These are phyloP conservation scores for Arctostaphylos glauca DNA, from an alignment of 148 eudicot species.

Conservation along the genomic window DNA sequence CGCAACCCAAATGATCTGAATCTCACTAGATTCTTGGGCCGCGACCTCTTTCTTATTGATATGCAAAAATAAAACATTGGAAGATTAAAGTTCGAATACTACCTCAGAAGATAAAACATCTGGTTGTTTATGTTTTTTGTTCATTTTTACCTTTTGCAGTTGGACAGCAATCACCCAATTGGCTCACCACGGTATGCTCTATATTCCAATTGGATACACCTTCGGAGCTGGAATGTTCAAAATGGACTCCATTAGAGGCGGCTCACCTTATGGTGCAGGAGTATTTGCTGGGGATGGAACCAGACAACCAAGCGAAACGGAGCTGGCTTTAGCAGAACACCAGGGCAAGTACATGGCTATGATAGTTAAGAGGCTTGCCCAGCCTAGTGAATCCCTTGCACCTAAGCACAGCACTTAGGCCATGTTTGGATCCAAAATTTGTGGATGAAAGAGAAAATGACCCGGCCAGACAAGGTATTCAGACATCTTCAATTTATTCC, in stretches of 20 bases:
- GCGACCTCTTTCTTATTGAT: not conserved
- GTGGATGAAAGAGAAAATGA: not conserved
- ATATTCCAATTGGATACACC: constrained; percentile 70
- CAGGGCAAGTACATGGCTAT: constrained; percentile 78
- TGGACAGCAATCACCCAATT: constrained; percentile 79
- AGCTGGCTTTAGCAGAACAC: constrained; percentile 65
- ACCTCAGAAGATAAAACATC: too few species aligned
- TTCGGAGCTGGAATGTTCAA: constrained; percentile 81
- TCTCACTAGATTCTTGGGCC: not conserved
- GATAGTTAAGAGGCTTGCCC: constrained; percentile 54
- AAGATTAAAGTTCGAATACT: not conserved
- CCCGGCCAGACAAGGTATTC: not conserved
- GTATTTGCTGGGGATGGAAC: constrained; percentile 70
- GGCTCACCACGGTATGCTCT: constrained; percentile 79
- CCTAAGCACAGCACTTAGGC: not conserved
- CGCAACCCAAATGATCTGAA: not conserved
- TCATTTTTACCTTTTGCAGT: constrained; percentile 32
- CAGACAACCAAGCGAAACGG: constrained; percentile 51
- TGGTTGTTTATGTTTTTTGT: not conserved
- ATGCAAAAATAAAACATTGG: not conserved
- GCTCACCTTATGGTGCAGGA: constrained; percentile 81
- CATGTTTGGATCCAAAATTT: not conserved
- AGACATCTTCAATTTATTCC: not conserved
- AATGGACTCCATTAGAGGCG: constrained; percentile 71
- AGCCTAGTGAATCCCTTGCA: constrained; percentile 12